Percentiles rank a stretch among this genome's conserved stretches.
These are phyloP conservation scores for Ogataea philodendri DNA, from an alignment of 805 yeast genomes.

Conservation along the genomic window DNA sequence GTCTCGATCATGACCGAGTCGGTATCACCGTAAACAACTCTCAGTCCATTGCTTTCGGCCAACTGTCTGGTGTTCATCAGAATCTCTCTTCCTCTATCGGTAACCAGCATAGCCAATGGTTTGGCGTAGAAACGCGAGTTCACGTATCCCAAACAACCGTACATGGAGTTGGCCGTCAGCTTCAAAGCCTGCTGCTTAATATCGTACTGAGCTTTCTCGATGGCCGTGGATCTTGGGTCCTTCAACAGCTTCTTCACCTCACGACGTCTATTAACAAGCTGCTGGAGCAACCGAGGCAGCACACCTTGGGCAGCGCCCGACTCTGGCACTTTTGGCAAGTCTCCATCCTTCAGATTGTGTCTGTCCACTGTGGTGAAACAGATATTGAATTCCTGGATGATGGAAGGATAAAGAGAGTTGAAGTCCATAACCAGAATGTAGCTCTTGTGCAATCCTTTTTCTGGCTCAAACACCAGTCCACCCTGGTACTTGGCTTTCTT, in stretches of 20 bases:
- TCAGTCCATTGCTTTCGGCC: conserved; percentile 78
- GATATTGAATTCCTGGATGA: conserved; percentile 94
- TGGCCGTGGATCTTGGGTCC: conserved; percentile 59
- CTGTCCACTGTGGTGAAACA: conserved; percentile 95
- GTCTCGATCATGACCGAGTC: conserved; percentile 99
- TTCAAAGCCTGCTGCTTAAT: conserved; percentile 95
- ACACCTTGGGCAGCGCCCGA: conserved; percentile 67
- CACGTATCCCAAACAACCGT: conserved; percentile 94
- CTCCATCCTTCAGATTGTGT: conserved; percentile 41
- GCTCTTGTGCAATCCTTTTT: conserved; percentile 87
- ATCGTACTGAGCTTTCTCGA: conserved; percentile 81
- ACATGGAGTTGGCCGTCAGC: conserved; percentile 98
- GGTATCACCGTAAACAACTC: conserved; percentile 96
- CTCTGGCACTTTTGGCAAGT: conserved; percentile 68
- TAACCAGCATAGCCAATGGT: conserved; percentile 93
- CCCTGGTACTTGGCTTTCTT: conserved; percentile 34
- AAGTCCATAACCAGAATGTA: conserved; percentile 94
- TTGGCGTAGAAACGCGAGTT: conserved; percentile 92
- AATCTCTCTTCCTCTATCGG: conserved; percentile 93
- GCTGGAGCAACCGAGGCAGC: conserved; percentile 77
- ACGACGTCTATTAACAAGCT: conserved; percentile 85
- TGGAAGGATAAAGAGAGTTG: conserved; percentile 94
- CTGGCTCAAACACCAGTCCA: conserved; percentile 93
- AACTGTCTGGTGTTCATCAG: conserved; percentile 88
- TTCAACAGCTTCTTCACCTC: conserved; percentile 87